These are phyloP conservation scores for Phytophthora sp. DNA, from an alignment of 352 stramenopile species.

Conservation along the genomic window DNA sequence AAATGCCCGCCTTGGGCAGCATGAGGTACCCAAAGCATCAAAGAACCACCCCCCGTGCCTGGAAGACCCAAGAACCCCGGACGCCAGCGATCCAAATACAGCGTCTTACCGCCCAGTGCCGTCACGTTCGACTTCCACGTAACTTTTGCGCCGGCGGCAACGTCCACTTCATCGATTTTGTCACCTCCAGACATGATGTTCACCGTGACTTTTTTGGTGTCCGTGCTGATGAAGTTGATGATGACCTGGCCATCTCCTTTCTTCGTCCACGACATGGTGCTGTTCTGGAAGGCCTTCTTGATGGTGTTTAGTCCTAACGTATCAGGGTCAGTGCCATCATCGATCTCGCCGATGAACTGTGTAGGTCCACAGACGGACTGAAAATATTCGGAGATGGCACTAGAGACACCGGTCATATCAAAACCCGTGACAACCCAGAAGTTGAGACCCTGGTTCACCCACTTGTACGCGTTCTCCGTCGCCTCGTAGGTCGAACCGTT, in stretches of 20 bases:
- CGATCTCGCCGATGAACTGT: slow-evolving; percentile 43
- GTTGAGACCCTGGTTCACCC: slow-evolving; percentile 17
- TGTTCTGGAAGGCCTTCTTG: slow-evolving; percentile 47
- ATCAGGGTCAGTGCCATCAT: slow-evolving; percentile 44
- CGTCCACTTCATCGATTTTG: slow-evolving; percentile 46
- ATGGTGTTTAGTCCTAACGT: slow-evolving; percentile 48
- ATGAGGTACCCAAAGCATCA: slow-evolving; percentile 62
- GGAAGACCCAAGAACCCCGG: slow-evolving; percentile 57
- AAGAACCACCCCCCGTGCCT: slow-evolving; percentile 62
- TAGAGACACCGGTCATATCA: slow-evolving; percentile 32
- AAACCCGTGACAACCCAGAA: slow-evolving; percentile 23
- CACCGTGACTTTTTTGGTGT: slow-evolving; percentile 53
- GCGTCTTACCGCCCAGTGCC: slow-evolving; percentile 52
- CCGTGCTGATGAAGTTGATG: slow-evolving; percentile 49
- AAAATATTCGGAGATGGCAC: slow-evolving; percentile 34
- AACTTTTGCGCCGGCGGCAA: slow-evolving; percentile 40
- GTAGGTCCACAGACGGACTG: slow-evolving; percentile 44
- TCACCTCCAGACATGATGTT: slow-evolving; percentile 60
- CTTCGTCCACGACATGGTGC: slow-evolving; percentile 46
- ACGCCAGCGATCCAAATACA: slow-evolving; percentile 75
- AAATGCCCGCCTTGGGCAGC: slow-evolving; percentile 44
- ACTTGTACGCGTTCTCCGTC: slow-evolving; percentile 13
- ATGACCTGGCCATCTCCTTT: slow-evolving; percentile 44
- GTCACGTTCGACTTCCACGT: slow-evolving; percentile 42
- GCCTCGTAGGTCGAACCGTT: slow-evolving; percentile 23